Evolutionary conservation across 2,329 filamentous ascomycete genomes (phyloP), one percentile per base, ranked within the genome.

Genomic region (Fusarium redolens): DNA sequence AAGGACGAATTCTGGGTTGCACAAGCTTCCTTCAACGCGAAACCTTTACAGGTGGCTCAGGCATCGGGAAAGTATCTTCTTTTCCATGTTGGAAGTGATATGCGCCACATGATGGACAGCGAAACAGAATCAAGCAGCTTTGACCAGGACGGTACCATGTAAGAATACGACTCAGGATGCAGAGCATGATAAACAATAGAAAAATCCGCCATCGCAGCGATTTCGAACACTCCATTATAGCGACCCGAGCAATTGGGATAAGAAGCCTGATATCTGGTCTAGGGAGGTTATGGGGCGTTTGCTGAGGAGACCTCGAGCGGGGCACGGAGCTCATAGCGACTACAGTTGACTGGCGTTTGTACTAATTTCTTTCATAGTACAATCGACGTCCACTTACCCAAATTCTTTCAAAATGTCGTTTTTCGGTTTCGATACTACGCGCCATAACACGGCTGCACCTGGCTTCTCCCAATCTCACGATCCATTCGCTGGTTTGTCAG

Each of bases 381-480:
- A 71, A 68, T 65, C 58, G 65, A 70, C 61, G 57, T 67, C 69
- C 62, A 76, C 62, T 69, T 61, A 61, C 68, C 68, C 65, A 75
- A 76, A 68, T 58, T 57, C 61, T 61, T 60, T 51, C 77, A 82
- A 73, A 75, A 96, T 97, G 95, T 95, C 95, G 38, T 97, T 97
- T 87, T 97, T 97, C 83, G 93, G 94, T 75, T 95, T 97, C 83
- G 92, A 97, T 80, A 87, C 92, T 64, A 88, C 87, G 59, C 88
- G 89, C 75, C 92, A 95, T 80, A 90, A 93, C 77, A 84, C 86
- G 77, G 86, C 88, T 61, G 92, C 91, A 41, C 90, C 92, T 59
- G 94, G 95, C 79, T 98, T 98, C 84, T 92, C 94, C 77, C 92
- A 95, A 81, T 83, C 88, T 68, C 89, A 93, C 76, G 95, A 99